Conservation (phyloP, 306 rosid genomes). For the Canavalia gladiata region DNA sequence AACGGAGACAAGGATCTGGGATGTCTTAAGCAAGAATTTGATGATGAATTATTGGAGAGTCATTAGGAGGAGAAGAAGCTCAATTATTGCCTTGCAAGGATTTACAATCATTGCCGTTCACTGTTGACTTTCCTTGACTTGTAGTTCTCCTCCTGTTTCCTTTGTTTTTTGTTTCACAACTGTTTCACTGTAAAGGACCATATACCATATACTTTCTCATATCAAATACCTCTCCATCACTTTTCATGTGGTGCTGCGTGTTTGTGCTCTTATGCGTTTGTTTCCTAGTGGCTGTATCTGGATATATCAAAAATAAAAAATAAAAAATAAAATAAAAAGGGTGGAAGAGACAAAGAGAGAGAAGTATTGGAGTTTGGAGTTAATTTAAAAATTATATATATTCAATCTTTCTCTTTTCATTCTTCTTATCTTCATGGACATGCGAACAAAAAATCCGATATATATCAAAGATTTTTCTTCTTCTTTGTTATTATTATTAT, state of each 20-base stretch:
- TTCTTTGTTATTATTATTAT: neutral
- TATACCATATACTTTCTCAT: neutral
- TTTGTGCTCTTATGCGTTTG: constrained; percentile 8
- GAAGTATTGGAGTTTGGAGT: constrained; percentile 10
- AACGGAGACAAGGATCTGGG: constrained; percentile 42
- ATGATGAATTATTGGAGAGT: constrained; percentile 66
- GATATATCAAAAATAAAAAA: neutral
- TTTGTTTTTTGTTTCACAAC: constrained; percentile 38
- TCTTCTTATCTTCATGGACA: constrained; percentile 8
- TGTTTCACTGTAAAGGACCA: constrained; percentile 41
- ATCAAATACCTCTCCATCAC: neutral
- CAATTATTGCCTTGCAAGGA: constrained; percentile 70
- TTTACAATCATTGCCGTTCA: constrained; percentile 67
- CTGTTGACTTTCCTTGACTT: constrained; percentile 67
- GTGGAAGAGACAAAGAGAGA: constrained; percentile 26
- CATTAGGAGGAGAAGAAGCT: constrained; percentile 51
- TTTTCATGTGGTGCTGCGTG: neutral
- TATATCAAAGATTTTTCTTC: neutral
- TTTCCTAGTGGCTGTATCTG: constrained; percentile 29
- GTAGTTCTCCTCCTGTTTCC: constrained; percentile 11
- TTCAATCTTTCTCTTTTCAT: constrained; percentile 25
- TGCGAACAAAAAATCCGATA: constrained; percentile 20
- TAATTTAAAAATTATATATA: neutral
- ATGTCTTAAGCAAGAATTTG: constrained; percentile 26
- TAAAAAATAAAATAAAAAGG: neutral